phyloP scores from a whole-genome alignment of 768 basidiomycete genomes.

The Podaxis rugospora region DNA sequence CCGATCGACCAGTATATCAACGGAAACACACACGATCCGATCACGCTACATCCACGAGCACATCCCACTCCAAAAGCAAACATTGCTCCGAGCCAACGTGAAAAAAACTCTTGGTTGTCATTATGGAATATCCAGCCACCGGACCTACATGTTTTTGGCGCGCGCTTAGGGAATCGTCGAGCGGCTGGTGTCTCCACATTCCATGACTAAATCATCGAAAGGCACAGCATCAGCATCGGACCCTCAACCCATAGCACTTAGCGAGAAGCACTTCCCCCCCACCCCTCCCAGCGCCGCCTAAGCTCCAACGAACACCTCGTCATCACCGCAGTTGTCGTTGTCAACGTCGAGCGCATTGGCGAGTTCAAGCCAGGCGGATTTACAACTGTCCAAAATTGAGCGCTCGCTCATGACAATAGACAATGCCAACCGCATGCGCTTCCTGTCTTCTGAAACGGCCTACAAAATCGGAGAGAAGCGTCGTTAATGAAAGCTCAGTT shows the following conservation, averaged over 20 bases:
- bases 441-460: constrained; percentile 31
- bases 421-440: constrained; percentile 41
- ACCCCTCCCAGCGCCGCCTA: not conserved
- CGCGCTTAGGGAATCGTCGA: not conserved
- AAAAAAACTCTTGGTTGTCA: not conserved
- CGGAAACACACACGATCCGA: not conserved
- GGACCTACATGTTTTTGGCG: not conserved
- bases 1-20: not conserved
- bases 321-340: not conserved
- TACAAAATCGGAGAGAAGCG: constrained; percentile 16
- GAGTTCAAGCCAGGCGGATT: constrained; percentile 35
- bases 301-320: not conserved
- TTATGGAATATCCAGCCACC: no score
- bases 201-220: not conserved
- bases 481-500: not conserved
- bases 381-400: constrained; percentile 51
- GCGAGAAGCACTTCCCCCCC: not conserved
- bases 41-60: not conserved
- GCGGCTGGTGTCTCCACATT: not conserved
- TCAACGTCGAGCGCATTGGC: not conserved
- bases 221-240: not conserved
- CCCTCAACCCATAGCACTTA: not conserved
- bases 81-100: not conserved
- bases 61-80: not conserved
- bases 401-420: constrained; percentile 43